phyloP scores from a whole-genome alignment of 495 filamentous ascomycete genomes.

The Penicillium tannophilum region DNA sequence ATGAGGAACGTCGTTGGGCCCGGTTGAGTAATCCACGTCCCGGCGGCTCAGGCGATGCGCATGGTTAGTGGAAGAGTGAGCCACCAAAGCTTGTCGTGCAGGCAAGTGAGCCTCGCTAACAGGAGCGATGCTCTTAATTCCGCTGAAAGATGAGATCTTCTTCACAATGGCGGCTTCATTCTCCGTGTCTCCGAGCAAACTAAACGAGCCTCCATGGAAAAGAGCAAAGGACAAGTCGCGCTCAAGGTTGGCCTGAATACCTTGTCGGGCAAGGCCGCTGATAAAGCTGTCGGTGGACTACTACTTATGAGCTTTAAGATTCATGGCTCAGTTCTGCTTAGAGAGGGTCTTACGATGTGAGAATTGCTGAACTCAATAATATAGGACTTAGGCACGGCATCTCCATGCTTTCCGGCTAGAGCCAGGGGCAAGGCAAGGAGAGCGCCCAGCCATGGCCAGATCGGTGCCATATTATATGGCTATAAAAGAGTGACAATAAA shows the following conservation, averaged over 20 bases:
- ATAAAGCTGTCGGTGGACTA: slow-evolving; percentile 18
- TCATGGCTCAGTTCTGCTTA: background rate
- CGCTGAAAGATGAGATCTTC: slow-evolving; percentile 14
- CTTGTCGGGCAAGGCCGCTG: slow-evolving; percentile 10
- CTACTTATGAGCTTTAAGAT: background rate
- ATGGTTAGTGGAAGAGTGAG: background rate
- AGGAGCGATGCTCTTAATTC: slow-evolving; percentile 20
- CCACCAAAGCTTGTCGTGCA: slow-evolving; percentile 4
- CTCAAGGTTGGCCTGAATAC: slow-evolving; percentile 16
- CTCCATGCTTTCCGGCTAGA: slow-evolving; percentile 18
- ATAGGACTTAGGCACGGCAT: slow-evolving; percentile 19
- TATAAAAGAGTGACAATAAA: slow-evolving; percentile 3
- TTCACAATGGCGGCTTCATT: slow-evolving; percentile 16
- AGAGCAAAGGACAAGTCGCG: slow-evolving; percentile 18
- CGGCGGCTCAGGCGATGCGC: slow-evolving; percentile 11
- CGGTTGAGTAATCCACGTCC: background rate
- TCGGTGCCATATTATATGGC: slow-evolving; percentile 12
- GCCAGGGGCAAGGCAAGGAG: slow-evolving; percentile 16
- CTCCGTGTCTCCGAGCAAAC: slow-evolving; percentile 4
- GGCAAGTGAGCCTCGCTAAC: slow-evolving; percentile 12
- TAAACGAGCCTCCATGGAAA: slow-evolving; percentile 25
- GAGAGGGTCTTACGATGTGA: slow-evolving; percentile 8
- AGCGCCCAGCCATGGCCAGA: slow-evolving; percentile 16
- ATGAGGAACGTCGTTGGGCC: slow-evolving; percentile 18
- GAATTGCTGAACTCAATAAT: slow-evolving; percentile 25